phyloP scores from a whole-genome alignment of 176 grass and related monocot species.

The Phragmites australis region DNA sequence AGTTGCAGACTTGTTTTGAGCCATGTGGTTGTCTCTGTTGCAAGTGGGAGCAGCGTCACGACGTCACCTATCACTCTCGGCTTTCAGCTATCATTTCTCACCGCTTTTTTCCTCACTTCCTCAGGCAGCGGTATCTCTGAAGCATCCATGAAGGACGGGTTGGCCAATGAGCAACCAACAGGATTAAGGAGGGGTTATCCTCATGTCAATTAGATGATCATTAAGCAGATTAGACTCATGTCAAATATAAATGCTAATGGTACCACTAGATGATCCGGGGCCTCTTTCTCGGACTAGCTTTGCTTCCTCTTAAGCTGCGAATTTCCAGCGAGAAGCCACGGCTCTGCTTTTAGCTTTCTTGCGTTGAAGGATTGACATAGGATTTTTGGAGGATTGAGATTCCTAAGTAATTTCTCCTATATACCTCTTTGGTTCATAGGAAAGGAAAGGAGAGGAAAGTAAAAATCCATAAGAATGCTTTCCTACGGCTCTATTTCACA shows the following conservation, averaged over 20 bases:
- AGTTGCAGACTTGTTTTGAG: background rate
- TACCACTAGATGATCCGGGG: background rate
- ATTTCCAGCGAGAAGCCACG: too few relatives aligned
- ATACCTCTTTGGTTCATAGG: too few relatives aligned
- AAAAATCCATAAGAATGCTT: too few relatives aligned
- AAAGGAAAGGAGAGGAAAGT: too few relatives aligned
- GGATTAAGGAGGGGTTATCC: background rate
- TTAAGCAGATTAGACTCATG: slow-evolving; percentile 1
- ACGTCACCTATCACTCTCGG: background rate
- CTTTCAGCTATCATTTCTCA: background rate
- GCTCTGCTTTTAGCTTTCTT: too few relatives aligned
- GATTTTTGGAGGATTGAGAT: too few relatives aligned
- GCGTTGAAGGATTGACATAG: too few relatives aligned
- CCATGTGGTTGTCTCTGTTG: slow-evolving; percentile 8
- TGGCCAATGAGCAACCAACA: background rate
- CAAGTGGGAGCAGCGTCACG: slow-evolving; percentile 24
- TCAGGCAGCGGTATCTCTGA: background rate
- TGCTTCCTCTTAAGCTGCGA: too few relatives aligned
- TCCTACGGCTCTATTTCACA: too few relatives aligned
- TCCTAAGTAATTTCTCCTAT: too few relatives aligned
- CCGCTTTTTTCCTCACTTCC: background rate
- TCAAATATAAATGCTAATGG: background rate
- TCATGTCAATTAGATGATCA: background rate
- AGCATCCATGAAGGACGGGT: background rate
- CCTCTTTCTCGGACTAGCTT: slow-evolving; percentile 16